Evolutionary conservation across 345 rosid genomes (phyloP).

Genomic region (Brassica incana): DNA sequence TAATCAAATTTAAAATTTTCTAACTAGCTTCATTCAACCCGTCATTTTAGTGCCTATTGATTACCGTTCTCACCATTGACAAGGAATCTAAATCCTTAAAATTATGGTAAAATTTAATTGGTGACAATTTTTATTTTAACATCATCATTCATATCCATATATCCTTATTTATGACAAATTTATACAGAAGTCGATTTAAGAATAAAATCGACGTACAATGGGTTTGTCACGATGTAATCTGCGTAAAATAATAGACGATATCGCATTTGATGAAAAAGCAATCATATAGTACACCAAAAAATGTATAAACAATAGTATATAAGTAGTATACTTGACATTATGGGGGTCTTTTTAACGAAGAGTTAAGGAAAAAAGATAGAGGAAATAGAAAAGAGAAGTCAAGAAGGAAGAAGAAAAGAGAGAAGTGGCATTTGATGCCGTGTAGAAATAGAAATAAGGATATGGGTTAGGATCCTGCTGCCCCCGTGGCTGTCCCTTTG

Average conservation of each 20-base stretch:
- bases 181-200: neutral
- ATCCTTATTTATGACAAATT: neutral
- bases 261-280: neutral
- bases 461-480: constrained; percentile 39
- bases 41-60: too few relatives aligned
- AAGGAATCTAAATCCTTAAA: too few relatives aligned
- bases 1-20: too few relatives aligned
- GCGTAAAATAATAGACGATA: too few relatives aligned
- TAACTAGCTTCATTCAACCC: too few relatives aligned
- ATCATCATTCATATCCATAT: neutral
- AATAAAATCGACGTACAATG: neutral
- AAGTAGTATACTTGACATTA: neutral
- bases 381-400: constrained; percentile 11
- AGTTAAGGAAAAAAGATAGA: constrained; percentile 6
- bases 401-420: constrained; percentile 26
- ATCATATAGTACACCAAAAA: constrained; percentile 18
- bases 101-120: neutral
- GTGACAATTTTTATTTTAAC: neutral
- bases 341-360: constrained; percentile 1
- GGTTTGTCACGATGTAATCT: neutral
- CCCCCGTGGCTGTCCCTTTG: constrained; percentile 32
- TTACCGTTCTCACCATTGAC: too few relatives aligned
- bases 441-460: constrained; percentile 39
- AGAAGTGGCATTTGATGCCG: constrained; percentile 23
- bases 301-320: neutral